Base-by-base conservation (phyloP, 2,329 filamentous ascomycete genomes). In the Aspergillus proliferans region DNA sequence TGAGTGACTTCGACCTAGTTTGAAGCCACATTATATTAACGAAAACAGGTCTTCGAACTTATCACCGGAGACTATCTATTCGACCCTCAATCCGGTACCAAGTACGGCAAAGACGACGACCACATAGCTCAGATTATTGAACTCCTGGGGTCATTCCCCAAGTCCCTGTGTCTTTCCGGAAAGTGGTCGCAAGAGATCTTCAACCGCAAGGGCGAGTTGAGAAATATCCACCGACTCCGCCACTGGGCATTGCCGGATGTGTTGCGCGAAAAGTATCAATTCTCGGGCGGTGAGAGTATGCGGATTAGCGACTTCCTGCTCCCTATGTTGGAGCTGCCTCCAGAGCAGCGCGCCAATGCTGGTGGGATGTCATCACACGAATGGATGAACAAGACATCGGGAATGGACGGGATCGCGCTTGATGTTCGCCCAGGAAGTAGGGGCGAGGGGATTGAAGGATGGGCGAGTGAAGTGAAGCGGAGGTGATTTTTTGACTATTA, bases 111-210 rank as follows among this genome's bases (percentile, higher is more conserved):
- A 74, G 93, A 98, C 66, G 93, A 98, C 73, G 93, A 98, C 66
- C 93, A 98, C 73, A 96, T 98, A 58, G 93, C 93, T 8, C 93
- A 98, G 68, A 97, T 98, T 62, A 97, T 98, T 67, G 93, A 98
- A 71, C 80, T 98, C 4, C 83, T 98, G 15, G 93, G 93, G 7
- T 85, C 87, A 1, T 97, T 97, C 66, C 92, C 93, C 47, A 94
- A 95, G 68, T 87, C 88, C 4, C 80, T 97, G 45, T 96, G 89
- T 70, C 80, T 95, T 47, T 86, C 87, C 1, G 93, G 93, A 46
- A 96, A 96, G 72, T 97, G 93, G 93, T 91, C 86, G 12, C 92
- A 96, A 70, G 93, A 97, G 69, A 98, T 98, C 55, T 98, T 98
- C 77, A 97, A 96, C 69, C 84, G 93, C 58, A 95, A 95, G 57